A percentile compares a stretch with the other conserved stretches of the same genome.
phyloP scores from a whole-genome alignment of 139 green algal genomes.

The Diplosphaera chodatii region DNA sequence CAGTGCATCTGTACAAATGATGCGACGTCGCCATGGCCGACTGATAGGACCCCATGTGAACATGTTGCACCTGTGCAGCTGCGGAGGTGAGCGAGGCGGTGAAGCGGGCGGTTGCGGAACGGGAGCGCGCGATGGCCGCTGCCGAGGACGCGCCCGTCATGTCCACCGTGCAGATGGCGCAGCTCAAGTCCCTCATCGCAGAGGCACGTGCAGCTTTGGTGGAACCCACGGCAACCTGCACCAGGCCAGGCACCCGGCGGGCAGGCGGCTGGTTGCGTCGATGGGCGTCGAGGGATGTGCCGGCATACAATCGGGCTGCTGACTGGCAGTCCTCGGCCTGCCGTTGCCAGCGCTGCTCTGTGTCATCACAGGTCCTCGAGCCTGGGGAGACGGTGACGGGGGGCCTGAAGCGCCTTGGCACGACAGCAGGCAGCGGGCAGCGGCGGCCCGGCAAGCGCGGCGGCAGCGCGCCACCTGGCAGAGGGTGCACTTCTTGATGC shows the following conservation, averaged over 20 bases:
- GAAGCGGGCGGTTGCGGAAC: constrained; percentile 28
- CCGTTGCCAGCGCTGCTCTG: too few species aligned
- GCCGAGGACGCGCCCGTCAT: constrained; percentile 28
- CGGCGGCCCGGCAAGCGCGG: constrained; percentile 17
- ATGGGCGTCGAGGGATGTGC: too few species aligned
- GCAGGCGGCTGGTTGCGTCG: too few species aligned
- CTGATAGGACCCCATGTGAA: not conserved
- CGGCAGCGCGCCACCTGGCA: not conserved
- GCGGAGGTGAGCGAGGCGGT: constrained; percentile 43
- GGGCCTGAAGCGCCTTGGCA: constrained; percentile 58
- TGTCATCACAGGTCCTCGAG: constrained; percentile 26
- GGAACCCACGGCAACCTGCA: too few species aligned
- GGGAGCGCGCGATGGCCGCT: constrained; percentile 12
- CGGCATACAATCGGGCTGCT: too few species aligned
- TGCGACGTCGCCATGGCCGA: not conserved
- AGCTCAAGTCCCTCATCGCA: constrained; percentile 40
- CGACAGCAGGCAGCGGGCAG: constrained; percentile 9
- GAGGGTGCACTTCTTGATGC: too few species aligned
- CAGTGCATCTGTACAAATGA: too few species aligned
- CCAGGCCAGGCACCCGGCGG: too few species aligned
- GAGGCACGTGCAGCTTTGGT: not conserved
- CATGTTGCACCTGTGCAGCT: constrained; percentile 15
- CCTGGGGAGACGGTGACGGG: constrained; percentile 51
- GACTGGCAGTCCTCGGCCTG: too few species aligned
- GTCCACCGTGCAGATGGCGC: constrained; percentile 43